These are phyloP conservation scores for Fonsecaea pugnacius DNA, from an alignment of 2,329 filamentous ascomycete species.

Conservation along the genomic window DNA sequence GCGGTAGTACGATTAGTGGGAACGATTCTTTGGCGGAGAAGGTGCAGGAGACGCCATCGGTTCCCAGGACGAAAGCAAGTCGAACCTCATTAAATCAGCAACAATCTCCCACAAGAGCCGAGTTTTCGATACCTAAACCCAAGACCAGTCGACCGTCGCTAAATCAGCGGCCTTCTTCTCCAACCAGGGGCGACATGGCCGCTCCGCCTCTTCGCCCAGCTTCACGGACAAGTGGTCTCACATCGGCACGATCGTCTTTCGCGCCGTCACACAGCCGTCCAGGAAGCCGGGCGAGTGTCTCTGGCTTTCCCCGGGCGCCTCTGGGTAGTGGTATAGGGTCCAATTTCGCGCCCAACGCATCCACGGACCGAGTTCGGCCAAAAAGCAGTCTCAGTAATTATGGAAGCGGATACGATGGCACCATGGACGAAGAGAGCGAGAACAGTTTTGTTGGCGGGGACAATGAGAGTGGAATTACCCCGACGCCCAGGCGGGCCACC, in stretches of 20 bases:
- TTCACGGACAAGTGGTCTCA: constrained; percentile 37
- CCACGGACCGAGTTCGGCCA: constrained; percentile 38
- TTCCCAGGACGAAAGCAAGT: constrained; percentile 47
- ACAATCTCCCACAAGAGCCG: constrained; percentile 50
- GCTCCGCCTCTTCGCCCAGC: constrained; percentile 34
- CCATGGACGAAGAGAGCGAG: constrained; percentile 34
- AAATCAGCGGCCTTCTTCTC: constrained; percentile 57
- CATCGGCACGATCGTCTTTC: constrained; percentile 33
- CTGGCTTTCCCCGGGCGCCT: constrained; percentile 29
- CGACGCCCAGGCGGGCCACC: constrained; percentile 40
- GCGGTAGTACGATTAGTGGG: constrained; percentile 55
- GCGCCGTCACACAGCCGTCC: constrained; percentile 35
- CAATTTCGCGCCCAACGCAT: constrained; percentile 35
- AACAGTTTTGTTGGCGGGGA: constrained; percentile 6
- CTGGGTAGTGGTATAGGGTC: constrained; percentile 30
- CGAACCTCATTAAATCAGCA: constrained; percentile 63
- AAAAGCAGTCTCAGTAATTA: constrained; percentile 37
- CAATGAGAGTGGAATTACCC: constrained; percentile 24
- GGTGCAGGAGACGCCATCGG: constrained; percentile 32
- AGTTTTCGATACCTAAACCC: constrained; percentile 26
- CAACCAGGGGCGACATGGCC: constrained; percentile 34
- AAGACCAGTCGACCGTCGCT: constrained; percentile 64
- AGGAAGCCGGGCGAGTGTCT: constrained; percentile 36
- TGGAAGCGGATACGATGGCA: constrained; percentile 34
- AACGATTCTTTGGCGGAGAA: constrained; percentile 45